Percentiles rank a stretch among this genome's conserved stretches.
Evolutionary conservation across 1,139 yeast genomes (phyloP).

Genomic region (Ogataea hybrid): DNA sequence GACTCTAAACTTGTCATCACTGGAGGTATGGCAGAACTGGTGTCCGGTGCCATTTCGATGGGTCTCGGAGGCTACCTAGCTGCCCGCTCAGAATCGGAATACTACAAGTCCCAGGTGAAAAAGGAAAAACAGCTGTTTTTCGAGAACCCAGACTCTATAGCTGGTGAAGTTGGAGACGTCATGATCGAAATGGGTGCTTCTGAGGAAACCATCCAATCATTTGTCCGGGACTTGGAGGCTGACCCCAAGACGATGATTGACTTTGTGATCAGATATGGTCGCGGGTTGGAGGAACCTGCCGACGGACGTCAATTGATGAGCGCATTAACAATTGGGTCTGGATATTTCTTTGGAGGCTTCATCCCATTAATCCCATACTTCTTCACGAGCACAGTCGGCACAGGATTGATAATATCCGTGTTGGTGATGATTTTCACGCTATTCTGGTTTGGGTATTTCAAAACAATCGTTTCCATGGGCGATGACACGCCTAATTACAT

Average conservation of each 20-base stretch:
- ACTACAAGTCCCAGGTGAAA: conserved; percentile 66
- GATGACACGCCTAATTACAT: conserved; percentile 61
- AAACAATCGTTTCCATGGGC: conserved; percentile 83
- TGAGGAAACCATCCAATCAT: conserved; percentile 62
- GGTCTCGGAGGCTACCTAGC: conserved; percentile 83
- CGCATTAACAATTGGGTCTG: conserved; percentile 71
- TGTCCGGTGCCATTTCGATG: conserved; percentile 83
- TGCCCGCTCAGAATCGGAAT: conserved; percentile 75
- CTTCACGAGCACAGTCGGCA: conserved; percentile 68
- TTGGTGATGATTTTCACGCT: conserved; percentile 82
- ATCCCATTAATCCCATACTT: conserved; percentile 80
- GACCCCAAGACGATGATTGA: conserved; percentile 66
- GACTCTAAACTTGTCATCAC: conserved; percentile 73
- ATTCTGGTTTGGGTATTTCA: conserved; percentile 82
- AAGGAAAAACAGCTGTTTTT: conserved; percentile 68
- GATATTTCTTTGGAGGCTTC: conserved; percentile 79
- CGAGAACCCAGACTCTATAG: conserved; percentile 54
- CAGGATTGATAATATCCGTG: conserved; percentile 75
- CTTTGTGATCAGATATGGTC: conserved; percentile 69
- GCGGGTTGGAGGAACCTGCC: conserved; percentile 79
- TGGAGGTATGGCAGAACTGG: conserved; percentile 84
- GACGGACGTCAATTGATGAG: conserved; percentile 74
- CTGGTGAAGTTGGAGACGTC: conserved; percentile 70
- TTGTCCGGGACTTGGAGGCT: conserved; percentile 66
- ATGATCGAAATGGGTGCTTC: conserved; percentile 68